phyloP scores from a whole-genome alignment of 169 alveolate genomes.

The Plasmodium ovale region DNA sequence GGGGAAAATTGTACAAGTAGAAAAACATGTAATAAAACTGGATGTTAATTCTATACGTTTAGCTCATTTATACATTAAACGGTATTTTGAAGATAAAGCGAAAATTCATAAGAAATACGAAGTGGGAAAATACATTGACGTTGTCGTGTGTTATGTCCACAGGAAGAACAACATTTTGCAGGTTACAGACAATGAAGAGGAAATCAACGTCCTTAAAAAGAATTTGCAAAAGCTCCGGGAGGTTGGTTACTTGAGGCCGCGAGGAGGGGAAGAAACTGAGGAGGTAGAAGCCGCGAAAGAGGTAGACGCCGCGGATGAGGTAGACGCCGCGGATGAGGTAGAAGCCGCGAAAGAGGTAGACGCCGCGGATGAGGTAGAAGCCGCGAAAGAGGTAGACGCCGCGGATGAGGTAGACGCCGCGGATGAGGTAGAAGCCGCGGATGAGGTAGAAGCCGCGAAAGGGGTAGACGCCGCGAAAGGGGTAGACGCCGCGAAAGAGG shows the following conservation, averaged over 20 bases:
- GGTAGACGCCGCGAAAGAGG: not conserved
- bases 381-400: not conserved
- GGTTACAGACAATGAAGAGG: slow-evolving; percentile 72
- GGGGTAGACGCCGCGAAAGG: not conserved
- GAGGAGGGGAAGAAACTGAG: not conserved
- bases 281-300: not conserved
- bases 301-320: not conserved
- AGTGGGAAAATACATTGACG: slow-evolving; percentile 58
- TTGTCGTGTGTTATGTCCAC: slow-evolving; percentile 61
- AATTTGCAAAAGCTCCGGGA: slow-evolving; percentile 9
- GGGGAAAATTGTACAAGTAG: slow-evolving; percentile 29
- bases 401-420: not conserved
- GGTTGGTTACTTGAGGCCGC: not conserved
- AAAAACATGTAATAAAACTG: slow-evolving; percentile 35
- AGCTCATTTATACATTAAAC: slow-evolving; percentile 68
- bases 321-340: not conserved
- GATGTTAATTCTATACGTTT: slow-evolving; percentile 42
- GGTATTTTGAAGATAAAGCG: slow-evolving; percentile 52
- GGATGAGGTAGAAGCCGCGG: not conserved
- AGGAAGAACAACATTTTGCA: slow-evolving; percentile 52
- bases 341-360: not conserved
- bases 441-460: not conserved
- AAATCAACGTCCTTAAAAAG: slow-evolving; percentile 13
- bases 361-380: not conserved
- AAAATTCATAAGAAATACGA: slow-evolving; percentile 20